phyloP scores from a whole-genome alignment of 345 rosid genomes.

The Eucalyptus cloeziana region DNA sequence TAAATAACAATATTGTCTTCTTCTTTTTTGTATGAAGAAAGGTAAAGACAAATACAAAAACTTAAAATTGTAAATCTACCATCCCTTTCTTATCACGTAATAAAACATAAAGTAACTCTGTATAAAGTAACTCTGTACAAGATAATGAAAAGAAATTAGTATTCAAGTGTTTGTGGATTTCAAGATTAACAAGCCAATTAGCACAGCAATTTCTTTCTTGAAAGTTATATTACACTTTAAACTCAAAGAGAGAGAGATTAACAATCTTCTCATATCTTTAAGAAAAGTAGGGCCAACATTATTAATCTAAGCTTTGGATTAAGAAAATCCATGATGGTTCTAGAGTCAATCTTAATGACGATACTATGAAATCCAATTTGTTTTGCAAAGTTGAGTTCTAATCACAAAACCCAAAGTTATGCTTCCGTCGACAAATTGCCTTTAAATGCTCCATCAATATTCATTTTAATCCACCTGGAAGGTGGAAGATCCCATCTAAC shows the following conservation, averaged over 20 bases:
- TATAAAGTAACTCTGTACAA: no score
- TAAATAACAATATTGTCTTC: no score
- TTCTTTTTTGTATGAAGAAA: no score
- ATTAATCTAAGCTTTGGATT: not conserved
- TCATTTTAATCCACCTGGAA: not conserved
- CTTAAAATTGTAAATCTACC: not conserved
- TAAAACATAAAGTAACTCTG: not conserved
- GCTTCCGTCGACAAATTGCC: accelerated
- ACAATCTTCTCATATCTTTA: no score
- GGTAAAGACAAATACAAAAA: no score
- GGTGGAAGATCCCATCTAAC: not conserved
- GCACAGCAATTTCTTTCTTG: accelerated
- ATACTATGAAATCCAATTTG: not conserved
- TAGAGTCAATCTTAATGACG: no score
- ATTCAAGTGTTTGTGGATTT: not conserved
- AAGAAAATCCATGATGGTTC: no score
- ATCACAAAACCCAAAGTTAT: not conserved
- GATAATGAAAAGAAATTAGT: not conserved
- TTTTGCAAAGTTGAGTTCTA: no score
- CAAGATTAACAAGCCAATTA: not conserved
- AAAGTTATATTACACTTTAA: not conserved
- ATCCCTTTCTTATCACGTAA: accelerated
- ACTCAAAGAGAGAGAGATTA: not conserved
- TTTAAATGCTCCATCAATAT: no score
- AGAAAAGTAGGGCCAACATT: not conserved